These are phyloP conservation scores for Simmondsia chinensis DNA, from an alignment of 148 eudicot species.

Conservation along the genomic window DNA sequence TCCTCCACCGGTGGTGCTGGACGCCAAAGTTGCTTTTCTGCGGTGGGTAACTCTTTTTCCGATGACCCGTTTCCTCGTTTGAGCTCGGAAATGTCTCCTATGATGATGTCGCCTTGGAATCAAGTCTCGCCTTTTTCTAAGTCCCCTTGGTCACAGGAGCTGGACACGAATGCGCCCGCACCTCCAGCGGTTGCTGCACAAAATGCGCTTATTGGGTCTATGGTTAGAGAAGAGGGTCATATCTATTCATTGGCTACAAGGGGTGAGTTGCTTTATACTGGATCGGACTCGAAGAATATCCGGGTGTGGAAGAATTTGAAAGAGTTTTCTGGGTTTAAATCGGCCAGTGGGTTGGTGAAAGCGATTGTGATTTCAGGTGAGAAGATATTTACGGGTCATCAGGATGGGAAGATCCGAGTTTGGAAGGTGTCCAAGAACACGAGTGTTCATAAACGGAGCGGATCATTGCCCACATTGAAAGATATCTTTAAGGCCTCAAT, in stretches of 20 bases:
- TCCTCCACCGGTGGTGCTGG: no score
- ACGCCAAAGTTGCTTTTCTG: slow-evolving; percentile 41
- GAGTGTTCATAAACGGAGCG: slow-evolving; percentile 37
- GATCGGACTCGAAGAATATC: slow-evolving; percentile 68
- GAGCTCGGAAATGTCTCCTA: slow-evolving; percentile 10
- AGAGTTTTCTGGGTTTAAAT: slow-evolving; percentile 47
- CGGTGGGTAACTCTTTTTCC: slow-evolving; percentile 14
- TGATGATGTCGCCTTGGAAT: slow-evolving; percentile 18
- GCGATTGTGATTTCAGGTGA: slow-evolving; percentile 37
- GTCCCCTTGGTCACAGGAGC: slow-evolving; percentile 34
- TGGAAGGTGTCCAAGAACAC: slow-evolving; percentile 57
- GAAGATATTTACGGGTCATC: slow-evolving; percentile 60
- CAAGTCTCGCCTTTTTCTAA: slow-evolving; percentile 21
- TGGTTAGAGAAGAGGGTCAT: slow-evolving; percentile 70
- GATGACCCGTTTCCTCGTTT: slow-evolving; percentile 19
- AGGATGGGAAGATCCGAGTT: slow-evolving; percentile 64
- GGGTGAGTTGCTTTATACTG: slow-evolving; percentile 49
- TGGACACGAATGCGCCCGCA: background rate
- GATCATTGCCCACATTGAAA: slow-evolving; percentile 54
- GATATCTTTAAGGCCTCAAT: slow-evolving; percentile 41
- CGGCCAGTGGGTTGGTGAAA: slow-evolving; percentile 40
- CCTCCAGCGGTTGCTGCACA: slow-evolving; percentile 22
- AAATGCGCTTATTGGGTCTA: slow-evolving; percentile 43
- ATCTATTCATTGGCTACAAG: slow-evolving; percentile 60
- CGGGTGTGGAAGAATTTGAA: slow-evolving; percentile 63